These are phyloP conservation scores for Chamaecrista fasciculata DNA, from an alignment of 306 rosid species.

Conservation along the genomic window DNA sequence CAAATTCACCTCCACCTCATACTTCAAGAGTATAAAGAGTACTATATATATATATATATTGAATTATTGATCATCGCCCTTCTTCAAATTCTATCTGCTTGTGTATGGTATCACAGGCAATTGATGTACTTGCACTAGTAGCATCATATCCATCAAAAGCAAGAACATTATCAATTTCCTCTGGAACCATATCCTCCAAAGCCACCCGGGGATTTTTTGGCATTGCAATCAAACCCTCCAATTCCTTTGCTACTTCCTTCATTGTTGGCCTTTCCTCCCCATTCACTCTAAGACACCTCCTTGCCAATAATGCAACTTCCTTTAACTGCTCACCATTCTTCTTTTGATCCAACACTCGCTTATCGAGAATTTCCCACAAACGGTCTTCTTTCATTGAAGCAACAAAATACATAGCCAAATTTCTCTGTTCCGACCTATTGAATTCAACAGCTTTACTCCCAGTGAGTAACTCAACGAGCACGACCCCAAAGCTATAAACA, in stretches of 20 bases:
- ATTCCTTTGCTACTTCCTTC: conserved; percentile 36
- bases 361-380: conserved; percentile 26
- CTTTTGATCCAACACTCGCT: no score
- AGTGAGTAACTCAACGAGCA: conserved; percentile 37
- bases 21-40: no score
- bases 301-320: conserved; percentile 12
- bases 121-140: background rate
- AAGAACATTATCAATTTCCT: background rate
- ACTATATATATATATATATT: no score
- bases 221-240: conserved; percentile 29
- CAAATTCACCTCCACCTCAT: no score
- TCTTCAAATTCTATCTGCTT: background rate
- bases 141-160: background rate
- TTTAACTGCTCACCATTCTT: conserved; percentile 28
- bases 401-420: conserved; percentile 24
- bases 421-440: conserved; percentile 22
- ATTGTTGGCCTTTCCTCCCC: conserved; percentile 29
- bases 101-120: background rate
- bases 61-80: background rate
- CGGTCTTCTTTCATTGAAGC: conserved; percentile 29
- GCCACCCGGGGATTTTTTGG: background rate
- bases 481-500: conserved; percentile 55
- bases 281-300: no score
- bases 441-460: conserved; percentile 33
- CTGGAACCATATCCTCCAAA: background rate